phyloP scores from a whole-genome alignment of 495 filamentous ascomycete species.

The Lepraria neglecta region DNA sequence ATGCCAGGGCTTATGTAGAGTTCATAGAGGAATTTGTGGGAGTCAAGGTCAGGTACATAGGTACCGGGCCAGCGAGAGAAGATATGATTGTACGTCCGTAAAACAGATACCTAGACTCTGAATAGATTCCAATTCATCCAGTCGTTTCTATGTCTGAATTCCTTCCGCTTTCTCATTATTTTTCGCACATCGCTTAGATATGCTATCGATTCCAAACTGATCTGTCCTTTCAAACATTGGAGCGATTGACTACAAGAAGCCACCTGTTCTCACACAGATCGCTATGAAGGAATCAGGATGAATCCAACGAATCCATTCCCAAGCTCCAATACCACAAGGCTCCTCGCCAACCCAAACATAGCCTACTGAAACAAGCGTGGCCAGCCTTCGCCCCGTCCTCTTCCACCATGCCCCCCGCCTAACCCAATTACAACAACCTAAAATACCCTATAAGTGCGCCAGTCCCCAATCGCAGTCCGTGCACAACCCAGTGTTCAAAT shows the following conservation, averaged over 20 bases:
- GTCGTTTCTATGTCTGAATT: no score
- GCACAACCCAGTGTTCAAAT: not conserved
- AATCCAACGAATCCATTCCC: not conserved
- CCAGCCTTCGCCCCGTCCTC: no score
- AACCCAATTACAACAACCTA: not conserved
- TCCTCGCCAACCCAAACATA: not conserved
- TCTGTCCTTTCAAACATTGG: no score
- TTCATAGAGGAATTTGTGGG: constrained; percentile 72
- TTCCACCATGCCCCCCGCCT: no score
- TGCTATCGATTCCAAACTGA: no score
- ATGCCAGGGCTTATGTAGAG: constrained; percentile 67
- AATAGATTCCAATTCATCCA: not conserved
- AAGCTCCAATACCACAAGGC: not conserved
- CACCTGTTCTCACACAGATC: no score
- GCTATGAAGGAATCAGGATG: no score
- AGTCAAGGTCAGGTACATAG: constrained; percentile 68
- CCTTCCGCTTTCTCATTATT: not conserved
- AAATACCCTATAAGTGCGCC: not conserved
- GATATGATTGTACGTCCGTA: constrained; percentile 47
- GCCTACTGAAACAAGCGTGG: not conserved
- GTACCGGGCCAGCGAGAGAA: constrained; percentile 68
- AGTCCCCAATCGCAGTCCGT: constrained; percentile 13
- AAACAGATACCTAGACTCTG: not conserved
- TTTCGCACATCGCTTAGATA: no score
- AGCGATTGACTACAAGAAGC: no score